phyloP scores from a whole-genome alignment of 2,329 filamentous ascomycete species.

The Ilyonectria mors-panacis region DNA sequence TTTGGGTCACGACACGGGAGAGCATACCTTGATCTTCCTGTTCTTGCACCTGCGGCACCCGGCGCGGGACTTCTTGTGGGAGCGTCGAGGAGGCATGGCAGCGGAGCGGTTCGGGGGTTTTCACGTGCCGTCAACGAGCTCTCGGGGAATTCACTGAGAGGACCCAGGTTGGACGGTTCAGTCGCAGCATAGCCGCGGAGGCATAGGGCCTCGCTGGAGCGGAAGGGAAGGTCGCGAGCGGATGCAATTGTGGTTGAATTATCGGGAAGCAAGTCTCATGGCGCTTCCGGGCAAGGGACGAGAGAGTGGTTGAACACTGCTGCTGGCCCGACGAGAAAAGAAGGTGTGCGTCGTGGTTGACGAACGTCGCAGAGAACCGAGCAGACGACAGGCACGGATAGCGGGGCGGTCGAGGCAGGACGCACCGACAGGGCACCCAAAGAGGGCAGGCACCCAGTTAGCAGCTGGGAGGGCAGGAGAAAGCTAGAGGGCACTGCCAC shows the following conservation, averaged over 20 bases:
- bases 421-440: conserved; percentile 9
- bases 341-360: conserved; percentile 27
- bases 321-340: conserved; percentile 36
- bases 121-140: conserved; percentile 44
- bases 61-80: conserved; percentile 79
- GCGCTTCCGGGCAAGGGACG: conserved; percentile 36
- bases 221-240: conserved; percentile 17
- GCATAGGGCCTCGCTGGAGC: conserved; percentile 40
- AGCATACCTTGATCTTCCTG: conserved; percentile 77
- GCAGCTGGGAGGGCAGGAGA: background rate
- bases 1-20: background rate
- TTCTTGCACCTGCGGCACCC: conserved; percentile 77
- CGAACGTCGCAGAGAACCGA: conserved; percentile 2
- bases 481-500: conserved; percentile 36
- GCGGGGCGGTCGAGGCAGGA: conserved; percentile 22
- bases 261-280: conserved; percentile 39
- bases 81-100: conserved; percentile 74
- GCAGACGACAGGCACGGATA: conserved; percentile 23
- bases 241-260: conserved; percentile 38
- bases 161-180: conserved; percentile 45
- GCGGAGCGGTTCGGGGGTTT: conserved; percentile 17
- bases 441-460: background rate
- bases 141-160: conserved; percentile 42
- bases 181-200: conserved; percentile 51
- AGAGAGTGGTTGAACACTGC: conserved; percentile 47